A percentile compares a stretch with the other conserved stretches of the same genome.
phyloP scores from a whole-genome alignment of 2,329 filamentous ascomycete species.

The Fusarium papillatum region DNA sequence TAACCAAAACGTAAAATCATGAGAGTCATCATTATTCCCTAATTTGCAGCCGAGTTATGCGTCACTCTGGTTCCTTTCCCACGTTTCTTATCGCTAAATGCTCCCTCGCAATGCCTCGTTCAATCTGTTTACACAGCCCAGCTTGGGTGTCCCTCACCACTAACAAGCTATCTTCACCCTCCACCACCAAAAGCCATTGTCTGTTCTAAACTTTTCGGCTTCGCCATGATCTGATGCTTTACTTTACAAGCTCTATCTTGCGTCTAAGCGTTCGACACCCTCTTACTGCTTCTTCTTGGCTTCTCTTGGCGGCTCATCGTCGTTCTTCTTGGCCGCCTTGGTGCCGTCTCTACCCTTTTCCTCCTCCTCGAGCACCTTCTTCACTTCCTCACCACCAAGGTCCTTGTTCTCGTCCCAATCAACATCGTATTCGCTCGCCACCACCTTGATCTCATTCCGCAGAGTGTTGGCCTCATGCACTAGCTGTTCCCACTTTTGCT shows the following conservation, averaged over 20 bases:
- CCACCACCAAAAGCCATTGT: conserved; percentile 3
- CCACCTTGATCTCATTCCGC: conserved; percentile 81
- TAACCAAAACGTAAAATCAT: not conserved
- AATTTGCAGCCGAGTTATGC: not conserved
- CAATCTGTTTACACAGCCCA: conserved; percentile 6
- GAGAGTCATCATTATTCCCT: not conserved
- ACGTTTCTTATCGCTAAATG: conserved; percentile 29
- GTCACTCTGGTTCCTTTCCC: not conserved
- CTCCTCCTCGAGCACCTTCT: conserved; percentile 69
- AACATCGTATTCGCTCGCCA: conserved; percentile 90
- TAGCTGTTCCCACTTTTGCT: conserved; percentile 81
- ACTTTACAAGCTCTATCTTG: conserved; percentile 1
- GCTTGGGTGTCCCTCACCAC: conserved; percentile 4
- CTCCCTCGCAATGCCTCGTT: conserved; percentile 3
- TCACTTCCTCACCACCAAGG: conserved; percentile 76
- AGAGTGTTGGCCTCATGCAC: conserved; percentile 85
- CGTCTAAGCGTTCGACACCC: not conserved
- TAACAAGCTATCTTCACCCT: conserved; percentile 2
- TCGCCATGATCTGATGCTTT: conserved; percentile 34
- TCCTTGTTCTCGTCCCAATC: conserved; percentile 88
- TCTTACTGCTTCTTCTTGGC: conserved; percentile 41
- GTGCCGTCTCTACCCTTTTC: conserved; percentile 52
- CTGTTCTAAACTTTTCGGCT: conserved; percentile 8
- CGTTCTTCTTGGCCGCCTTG: conserved; percentile 54
- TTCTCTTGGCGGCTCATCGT: conserved; percentile 43